These are phyloP conservation scores for Nyssa sinensis DNA, from an alignment of 148 eudicot species.

Conservation along the genomic window DNA sequence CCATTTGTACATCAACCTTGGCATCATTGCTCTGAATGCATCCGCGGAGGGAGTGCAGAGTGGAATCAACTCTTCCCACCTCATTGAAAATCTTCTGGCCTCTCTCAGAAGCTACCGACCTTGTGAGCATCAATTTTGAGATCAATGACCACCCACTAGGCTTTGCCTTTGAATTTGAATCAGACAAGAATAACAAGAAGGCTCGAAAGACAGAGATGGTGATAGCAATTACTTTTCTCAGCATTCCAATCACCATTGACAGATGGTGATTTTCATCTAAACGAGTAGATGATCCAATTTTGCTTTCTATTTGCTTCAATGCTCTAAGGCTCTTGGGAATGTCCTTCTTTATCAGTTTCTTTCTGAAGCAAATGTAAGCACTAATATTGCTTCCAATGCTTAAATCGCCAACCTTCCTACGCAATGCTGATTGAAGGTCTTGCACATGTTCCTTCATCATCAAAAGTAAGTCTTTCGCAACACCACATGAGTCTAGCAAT, in stretches of 20 bases:
- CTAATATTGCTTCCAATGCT: slow-evolving; percentile 5
- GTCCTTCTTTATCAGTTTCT: slow-evolving; percentile 34
- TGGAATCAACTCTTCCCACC: slow-evolving; percentile 23
- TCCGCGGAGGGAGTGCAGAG: slow-evolving; percentile 5
- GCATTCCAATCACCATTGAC: slow-evolving; percentile 13
- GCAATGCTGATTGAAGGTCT: slow-evolving; percentile 22
- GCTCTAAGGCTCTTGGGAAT: slow-evolving; percentile 17
- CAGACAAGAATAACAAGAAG: slow-evolving; percentile 37
- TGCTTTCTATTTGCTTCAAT: slow-evolving; percentile 29
- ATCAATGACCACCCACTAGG: slow-evolving; percentile 35
- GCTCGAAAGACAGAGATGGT: slow-evolving; percentile 26
- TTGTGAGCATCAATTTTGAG: slow-evolving; percentile 26
- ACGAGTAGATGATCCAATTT: no score
- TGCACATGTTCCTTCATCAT: slow-evolving; percentile 24
- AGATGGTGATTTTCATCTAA: no score
- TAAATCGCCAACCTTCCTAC: slow-evolving; percentile 22
- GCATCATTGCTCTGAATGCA: background rate
- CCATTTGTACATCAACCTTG: slow-evolving; percentile 16
- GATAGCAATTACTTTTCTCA: slow-evolving; percentile 25
- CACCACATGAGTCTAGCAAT: slow-evolving; percentile 21
- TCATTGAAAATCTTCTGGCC: slow-evolving; percentile 21
- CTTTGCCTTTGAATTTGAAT: slow-evolving; percentile 20
- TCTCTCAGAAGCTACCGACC: slow-evolving; percentile 1
- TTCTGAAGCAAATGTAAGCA: slow-evolving; percentile 9
- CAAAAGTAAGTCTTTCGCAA: slow-evolving; percentile 8